These are phyloP conservation scores for Chlorella ohadii DNA, from an alignment of 139 green algal genomes.

Conservation along the genomic window DNA sequence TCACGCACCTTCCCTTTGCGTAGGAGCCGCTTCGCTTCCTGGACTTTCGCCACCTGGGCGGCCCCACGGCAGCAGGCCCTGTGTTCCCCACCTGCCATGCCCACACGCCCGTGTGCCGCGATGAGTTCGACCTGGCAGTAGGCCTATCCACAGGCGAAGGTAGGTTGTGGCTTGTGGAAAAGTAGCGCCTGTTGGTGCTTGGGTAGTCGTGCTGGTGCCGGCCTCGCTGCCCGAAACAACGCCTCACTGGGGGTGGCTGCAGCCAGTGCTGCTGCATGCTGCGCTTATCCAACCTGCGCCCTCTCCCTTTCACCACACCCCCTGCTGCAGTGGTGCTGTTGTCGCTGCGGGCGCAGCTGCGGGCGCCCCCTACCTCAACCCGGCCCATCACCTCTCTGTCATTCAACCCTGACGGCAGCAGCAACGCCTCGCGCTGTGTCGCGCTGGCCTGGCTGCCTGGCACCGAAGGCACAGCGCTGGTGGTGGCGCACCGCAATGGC, in stretches of 20 bases:
- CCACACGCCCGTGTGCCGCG: constrained; percentile 42
- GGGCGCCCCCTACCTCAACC: constrained; percentile 17
- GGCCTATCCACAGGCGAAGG: constrained; percentile 74
- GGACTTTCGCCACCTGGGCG: constrained; percentile 44
- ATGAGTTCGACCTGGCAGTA: constrained; percentile 74
- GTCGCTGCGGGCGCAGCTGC: constrained; percentile 68
- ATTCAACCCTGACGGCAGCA: constrained; percentile 54
- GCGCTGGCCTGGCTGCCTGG: constrained; percentile 69
- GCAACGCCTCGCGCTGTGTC: constrained; percentile 46
- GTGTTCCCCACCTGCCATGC: constrained; percentile 66
- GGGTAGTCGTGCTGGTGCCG: too few relatives aligned
- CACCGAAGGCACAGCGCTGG: constrained; percentile 55
- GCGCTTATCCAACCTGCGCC: too few relatives aligned
- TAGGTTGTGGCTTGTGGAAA: too few relatives aligned
- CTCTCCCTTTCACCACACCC: too few relatives aligned
- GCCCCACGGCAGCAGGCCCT: not conserved
- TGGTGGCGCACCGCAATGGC: constrained; percentile 65
- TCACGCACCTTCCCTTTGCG: too few relatives aligned
- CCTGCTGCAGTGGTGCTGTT: constrained; percentile 67
- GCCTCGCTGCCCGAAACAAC: too few relatives aligned
- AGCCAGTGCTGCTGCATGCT: too few relatives aligned
- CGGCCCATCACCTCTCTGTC: constrained; percentile 46
- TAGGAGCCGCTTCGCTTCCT: constrained; percentile 51
- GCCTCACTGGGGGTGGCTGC: too few relatives aligned
- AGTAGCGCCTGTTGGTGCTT: too few relatives aligned